Evolutionary conservation across 78 protist species (phyloP).

Genomic region (Dictyostelium brefeldianum): DNA sequence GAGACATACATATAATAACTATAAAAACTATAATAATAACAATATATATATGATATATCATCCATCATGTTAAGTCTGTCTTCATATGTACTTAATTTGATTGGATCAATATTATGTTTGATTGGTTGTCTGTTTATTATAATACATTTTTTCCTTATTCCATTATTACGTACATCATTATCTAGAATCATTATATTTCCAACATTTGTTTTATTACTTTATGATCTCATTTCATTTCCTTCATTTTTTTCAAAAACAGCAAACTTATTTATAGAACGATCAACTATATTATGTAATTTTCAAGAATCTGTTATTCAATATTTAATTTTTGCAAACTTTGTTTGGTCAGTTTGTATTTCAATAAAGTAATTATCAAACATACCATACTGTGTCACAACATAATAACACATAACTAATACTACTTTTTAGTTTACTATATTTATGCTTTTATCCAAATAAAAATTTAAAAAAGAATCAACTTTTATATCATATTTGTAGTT

Average conservation of each 20-base stretch:
- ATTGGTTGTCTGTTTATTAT: slow-evolving; percentile 51
- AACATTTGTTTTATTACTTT: slow-evolving; percentile 34
- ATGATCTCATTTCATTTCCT: slow-evolving; percentile 25
- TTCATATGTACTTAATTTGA: slow-evolving; percentile 14
- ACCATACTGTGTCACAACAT: too few species aligned
- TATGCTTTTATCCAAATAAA: slow-evolving; percentile 45
- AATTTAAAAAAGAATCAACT: slow-evolving; percentile 61
- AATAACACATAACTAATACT: too few species aligned
- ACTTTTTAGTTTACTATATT: slow-evolving; percentile 43
- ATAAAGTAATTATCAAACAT: slow-evolving; percentile 52
- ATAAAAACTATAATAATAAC: not conserved
- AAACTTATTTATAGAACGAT: slow-evolving; percentile 1
- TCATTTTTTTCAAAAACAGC: slow-evolving; percentile 24
- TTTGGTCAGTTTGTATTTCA: slow-evolving; percentile 62
- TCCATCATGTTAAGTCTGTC: not conserved
- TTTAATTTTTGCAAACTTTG: slow-evolving; percentile 57
- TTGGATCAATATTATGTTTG: slow-evolving; percentile 16
- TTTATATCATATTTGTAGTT: slow-evolving; percentile 35
- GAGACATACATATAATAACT: too few species aligned
- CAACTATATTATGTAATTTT: slow-evolving; percentile 32
- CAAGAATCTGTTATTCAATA: slow-evolving; percentile 50
- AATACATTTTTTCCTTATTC: slow-evolving; percentile 54
- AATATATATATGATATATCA: not conserved
- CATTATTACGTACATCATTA: slow-evolving; percentile 20
- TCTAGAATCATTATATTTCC: slow-evolving; percentile 56